Evolutionary conservation across 495 filamentous ascomycete genomes (phyloP), one percentile per base, ranked within the genome.

Genomic region (Elaphomyces granulatus): DNA sequence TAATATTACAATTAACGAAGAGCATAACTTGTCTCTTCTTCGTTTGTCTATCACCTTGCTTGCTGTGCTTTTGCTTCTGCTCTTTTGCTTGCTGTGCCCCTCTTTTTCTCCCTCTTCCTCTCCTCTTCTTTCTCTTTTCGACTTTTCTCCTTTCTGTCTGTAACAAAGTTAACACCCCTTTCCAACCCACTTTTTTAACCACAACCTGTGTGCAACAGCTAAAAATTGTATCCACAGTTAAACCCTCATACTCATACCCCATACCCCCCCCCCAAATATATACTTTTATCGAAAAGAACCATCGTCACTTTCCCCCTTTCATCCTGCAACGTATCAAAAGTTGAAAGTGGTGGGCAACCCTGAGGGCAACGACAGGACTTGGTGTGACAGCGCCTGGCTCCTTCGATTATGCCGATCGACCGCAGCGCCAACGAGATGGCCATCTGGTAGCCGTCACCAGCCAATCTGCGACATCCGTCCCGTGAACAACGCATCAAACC

Each of bases 401-500:
- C 6, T 28, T 28, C 23, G 23, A 12, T 28, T 38, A 43, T 43
- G 41, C 41, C 41, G 41, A 21, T 38, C 18, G 34, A 21, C 34
- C 18, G 18, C 19, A 36, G 21, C 41, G 37, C 41, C 41, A 43
- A 17, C 41, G 41, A 43, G 23, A 43, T 43, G 41, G 18, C 41
- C 35, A 23, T 20, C 35, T 36, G 36, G 41, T 43, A 43, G 41
- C 41, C 23, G 23, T 20, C 40, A 31, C 16, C n/a, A 33, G 15
- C 31, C 18, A 43, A 38, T 43, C 35, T 43, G 34, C 26, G 41
- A 43, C 41, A 36, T 35, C 41, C 34, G 18, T 32, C 41, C 36
- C 33, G 20, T 41, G 60, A 55, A 59, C 64, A 67, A 61, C 64
- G 52, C 64, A 66, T 63, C 59, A 52, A 17, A 18, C 17, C 34